Conservation (phyloP, 768 basidiomycete genomes). For the Cystobasidium tubakii region DNA sequence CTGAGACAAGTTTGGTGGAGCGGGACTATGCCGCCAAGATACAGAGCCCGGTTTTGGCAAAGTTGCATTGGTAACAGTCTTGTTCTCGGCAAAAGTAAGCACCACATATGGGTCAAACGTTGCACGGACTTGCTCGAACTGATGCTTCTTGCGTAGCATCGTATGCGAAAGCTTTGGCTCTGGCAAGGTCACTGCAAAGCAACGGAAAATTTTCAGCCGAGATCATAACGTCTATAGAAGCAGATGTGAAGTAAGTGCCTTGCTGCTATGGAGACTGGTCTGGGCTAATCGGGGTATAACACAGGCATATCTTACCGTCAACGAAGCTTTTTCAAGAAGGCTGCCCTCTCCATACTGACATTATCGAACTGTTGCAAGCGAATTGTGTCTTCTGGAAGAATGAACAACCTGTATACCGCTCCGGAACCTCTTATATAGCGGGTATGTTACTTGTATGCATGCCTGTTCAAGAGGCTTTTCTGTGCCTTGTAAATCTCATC, state of each 20-base stretch:
- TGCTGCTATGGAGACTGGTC: not conserved
- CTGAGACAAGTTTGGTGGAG: conserved; percentile 68
- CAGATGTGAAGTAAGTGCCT: conserved; percentile 58
- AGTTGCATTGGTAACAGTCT: conserved; percentile 76
- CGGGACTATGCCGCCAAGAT: conserved; percentile 69
- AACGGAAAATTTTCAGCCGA: conserved; percentile 63
- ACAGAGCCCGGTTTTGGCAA: conserved; percentile 76
- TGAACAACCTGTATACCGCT: conserved; percentile 69
- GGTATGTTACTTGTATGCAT: conserved; percentile 83
- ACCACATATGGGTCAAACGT: conserved; percentile 31
- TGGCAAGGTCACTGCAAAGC: conserved; percentile 63
- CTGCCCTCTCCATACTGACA: conserved; percentile 73
- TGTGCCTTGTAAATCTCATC: conserved; percentile 75
- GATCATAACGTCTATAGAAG: conserved; percentile 62
- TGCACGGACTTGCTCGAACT: too few species aligned
- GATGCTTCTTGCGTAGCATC: conserved; percentile 39
- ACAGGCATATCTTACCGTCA: conserved; percentile 59
- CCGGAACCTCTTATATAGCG: conserved; percentile 55
- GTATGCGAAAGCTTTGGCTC: conserved; percentile 25
- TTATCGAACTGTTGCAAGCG: conserved; percentile 76
- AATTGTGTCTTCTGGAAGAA: conserved; percentile 76
- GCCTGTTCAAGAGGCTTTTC: conserved; percentile 65
- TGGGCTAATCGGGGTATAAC: too few species aligned
- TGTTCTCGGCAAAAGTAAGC: conserved; percentile 69
- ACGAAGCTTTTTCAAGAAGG: conserved; percentile 73